Conservation (phyloP, 2,329 filamentous ascomycete genomes). For the Meredithiella fracta region DNA sequence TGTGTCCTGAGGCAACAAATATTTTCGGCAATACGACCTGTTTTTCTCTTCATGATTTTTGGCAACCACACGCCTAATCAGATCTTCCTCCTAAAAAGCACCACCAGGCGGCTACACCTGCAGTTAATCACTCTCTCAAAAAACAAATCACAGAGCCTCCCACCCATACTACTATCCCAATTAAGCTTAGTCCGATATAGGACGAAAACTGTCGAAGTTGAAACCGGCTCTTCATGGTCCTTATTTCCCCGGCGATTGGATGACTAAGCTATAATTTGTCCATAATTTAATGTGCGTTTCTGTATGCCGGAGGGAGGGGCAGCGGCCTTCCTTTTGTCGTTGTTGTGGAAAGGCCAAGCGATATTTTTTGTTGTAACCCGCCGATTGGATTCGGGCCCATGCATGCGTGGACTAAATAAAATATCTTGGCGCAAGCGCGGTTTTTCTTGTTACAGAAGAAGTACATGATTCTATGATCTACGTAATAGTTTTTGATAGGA, state of each 20-base stretch:
- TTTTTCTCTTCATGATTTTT: neutral
- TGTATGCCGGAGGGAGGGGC: neutral
- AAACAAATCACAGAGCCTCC: constrained; percentile 1
- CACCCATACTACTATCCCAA: neutral
- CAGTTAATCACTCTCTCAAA: neutral
- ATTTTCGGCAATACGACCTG: neutral
- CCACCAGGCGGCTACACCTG: constrained; percentile 2
- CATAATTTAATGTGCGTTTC: neutral
- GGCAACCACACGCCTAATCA: neutral
- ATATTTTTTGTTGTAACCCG: neutral
- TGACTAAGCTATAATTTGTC: constrained; percentile 8
- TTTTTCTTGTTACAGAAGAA: neutral
- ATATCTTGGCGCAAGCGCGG: neutral
- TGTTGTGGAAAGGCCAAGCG: constrained; percentile 13
- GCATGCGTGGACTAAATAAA: too few relatives aligned
- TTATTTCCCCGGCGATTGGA: constrained; percentile 11
- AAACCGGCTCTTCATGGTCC: constrained; percentile 13
- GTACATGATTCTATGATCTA: too few relatives aligned
- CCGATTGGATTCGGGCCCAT: neutral
- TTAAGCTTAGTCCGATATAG: constrained; percentile 11
- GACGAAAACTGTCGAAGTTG: constrained; percentile 13
- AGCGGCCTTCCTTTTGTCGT: constrained; percentile 12
- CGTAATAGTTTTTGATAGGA: too few relatives aligned
- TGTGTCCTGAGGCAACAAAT: constrained; percentile 5
- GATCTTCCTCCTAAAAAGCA: neutral